phyloP scores from a whole-genome alignment of 257 asterid genomes.

The Nicotiana knightiana region DNA sequence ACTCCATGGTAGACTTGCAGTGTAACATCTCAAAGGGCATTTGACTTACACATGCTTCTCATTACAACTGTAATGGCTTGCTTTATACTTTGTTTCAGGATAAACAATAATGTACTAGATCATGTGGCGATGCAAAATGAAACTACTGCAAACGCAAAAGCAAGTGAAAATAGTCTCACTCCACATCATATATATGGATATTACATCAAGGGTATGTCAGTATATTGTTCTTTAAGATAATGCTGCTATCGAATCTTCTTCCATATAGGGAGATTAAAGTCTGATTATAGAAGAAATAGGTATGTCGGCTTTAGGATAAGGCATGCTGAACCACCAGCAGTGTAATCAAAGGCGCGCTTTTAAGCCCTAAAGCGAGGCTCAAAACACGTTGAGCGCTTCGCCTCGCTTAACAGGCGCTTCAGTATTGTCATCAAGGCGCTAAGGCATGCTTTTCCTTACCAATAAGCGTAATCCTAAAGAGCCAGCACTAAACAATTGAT shows the following conservation, averaged over 20 bases:
- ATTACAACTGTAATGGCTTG: not conserved
- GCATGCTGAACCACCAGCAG: not conserved
- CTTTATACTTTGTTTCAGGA: slow-evolving; percentile 7
- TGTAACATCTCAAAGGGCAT: not conserved
- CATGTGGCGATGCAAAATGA: not conserved
- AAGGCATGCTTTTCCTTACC: no score
- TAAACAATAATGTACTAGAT: not conserved
- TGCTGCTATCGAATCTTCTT: not conserved
- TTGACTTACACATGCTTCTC: not conserved
- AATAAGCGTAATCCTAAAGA: no score
- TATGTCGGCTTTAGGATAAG: not conserved
- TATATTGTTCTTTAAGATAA: not conserved
- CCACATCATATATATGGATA: not conserved
- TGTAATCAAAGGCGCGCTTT: no score
- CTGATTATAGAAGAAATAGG: not conserved
- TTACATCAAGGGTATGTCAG: slow-evolving; percentile 14
- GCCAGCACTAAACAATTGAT: no score
- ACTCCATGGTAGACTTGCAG: not conserved
- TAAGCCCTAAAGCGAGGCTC: no score
- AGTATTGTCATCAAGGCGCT: no score
- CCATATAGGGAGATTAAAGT: not conserved
- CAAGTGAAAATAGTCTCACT: not conserved
- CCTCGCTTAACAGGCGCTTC: no score
- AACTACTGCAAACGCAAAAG: not conserved
- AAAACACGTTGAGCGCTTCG: no score